phyloP scores from a whole-genome alignment of 2,329 filamentous ascomycete species.

The Corinectria fuckeliana region DNA sequence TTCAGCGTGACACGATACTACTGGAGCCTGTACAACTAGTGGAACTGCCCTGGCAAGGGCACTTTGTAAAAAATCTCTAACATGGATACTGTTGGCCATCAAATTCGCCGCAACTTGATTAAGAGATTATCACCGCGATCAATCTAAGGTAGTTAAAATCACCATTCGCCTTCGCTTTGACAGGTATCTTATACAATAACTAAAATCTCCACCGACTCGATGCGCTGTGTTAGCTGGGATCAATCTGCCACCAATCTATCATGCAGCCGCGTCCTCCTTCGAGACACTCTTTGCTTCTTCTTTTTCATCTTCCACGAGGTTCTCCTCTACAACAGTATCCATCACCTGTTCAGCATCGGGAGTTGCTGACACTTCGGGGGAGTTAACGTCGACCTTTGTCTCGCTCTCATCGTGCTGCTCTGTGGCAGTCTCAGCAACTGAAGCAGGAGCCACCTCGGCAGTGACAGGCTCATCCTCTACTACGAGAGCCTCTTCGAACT shows the following conservation, averaged over 20 bases:
- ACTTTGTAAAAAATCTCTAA: conserved; percentile 33
- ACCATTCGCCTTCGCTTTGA: conserved; percentile 43
- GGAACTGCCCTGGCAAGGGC: conserved; percentile 25
- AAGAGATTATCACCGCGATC: conserved; percentile 16
- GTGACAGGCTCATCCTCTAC: not conserved
- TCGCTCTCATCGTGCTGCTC: conserved; percentile 3
- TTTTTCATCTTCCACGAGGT: conserved; percentile 16
- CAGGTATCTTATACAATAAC: conserved; percentile 41
- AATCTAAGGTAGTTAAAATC: conserved; percentile 34
- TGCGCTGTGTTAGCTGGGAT: conserved; percentile 26
- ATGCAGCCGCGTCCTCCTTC: conserved; percentile 20
- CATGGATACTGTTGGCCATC: conserved; percentile 19
- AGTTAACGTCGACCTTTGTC: conserved; percentile 13
- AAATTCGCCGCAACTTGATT: conserved; percentile 5
- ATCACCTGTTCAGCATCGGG: conserved; percentile 14
- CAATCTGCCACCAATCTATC: conserved; percentile 27
- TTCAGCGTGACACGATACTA: conserved; percentile 29
- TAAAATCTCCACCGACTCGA: conserved; percentile 29
- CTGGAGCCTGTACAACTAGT: conserved; percentile 38
- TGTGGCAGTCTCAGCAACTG: not conserved
- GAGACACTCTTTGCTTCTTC: conserved; percentile 14
- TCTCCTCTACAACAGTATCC: conserved; percentile 13
- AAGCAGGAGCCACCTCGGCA: not conserved
- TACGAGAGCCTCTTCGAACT: not conserved
- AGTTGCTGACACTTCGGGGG: conserved; percentile 7